phyloP scores from a whole-genome alignment of 345 rosid species.

The Hypericum perforatum region DNA sequence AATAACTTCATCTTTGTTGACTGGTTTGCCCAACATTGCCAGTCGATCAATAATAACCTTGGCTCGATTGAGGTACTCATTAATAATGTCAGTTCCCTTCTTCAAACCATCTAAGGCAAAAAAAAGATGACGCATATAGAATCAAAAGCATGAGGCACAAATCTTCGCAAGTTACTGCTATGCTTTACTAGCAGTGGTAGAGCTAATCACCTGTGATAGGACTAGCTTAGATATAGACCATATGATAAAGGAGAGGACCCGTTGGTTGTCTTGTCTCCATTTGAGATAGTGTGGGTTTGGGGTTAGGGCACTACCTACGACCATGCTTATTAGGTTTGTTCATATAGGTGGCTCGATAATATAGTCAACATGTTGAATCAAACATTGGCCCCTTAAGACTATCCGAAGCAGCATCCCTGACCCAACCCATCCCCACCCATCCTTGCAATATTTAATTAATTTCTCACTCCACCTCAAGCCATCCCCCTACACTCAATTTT shows the following conservation, averaged over 20 bases:
- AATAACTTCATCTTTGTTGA: background rate
- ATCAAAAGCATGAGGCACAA: background rate
- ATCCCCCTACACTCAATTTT: too few relatives aligned
- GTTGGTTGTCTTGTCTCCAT: background rate
- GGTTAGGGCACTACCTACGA: too few relatives aligned
- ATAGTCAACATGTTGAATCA: too few relatives aligned
- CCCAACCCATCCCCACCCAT: too few relatives aligned
- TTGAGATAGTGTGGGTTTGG: background rate
- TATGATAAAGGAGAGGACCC: too few relatives aligned
- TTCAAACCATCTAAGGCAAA: background rate
- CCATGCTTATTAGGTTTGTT: too few relatives aligned
- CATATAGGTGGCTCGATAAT: too few relatives aligned
- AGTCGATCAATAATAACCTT: background rate
- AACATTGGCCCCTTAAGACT: too few relatives aligned
- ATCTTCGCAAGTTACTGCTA: background rate
- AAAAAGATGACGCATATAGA: background rate
- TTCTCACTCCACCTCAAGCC: too few relatives aligned
- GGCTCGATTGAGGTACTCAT: background rate
- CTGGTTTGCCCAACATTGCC: too few relatives aligned
- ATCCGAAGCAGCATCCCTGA: too few relatives aligned
- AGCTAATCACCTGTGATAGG: background rate
- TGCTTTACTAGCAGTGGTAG: background rate
- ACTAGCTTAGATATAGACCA: background rate
- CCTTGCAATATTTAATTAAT: too few relatives aligned
- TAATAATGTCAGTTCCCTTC: background rate